Evolutionary conservation across 2,329 filamentous ascomycete species (phyloP).

Genomic region (Nemania sp.): DNA sequence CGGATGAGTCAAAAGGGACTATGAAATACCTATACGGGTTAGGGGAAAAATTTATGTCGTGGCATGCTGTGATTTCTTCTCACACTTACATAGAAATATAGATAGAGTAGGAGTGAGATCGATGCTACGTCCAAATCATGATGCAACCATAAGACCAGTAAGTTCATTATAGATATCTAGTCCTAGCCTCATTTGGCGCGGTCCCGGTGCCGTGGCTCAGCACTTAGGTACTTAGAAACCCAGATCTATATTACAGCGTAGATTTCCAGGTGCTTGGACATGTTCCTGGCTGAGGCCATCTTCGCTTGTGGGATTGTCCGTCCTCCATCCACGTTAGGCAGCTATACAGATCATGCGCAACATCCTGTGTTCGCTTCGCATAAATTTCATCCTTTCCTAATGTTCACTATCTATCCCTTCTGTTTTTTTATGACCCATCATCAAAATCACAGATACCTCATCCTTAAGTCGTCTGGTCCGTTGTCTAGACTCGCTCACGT

Average conservation of each 20-base stretch:
- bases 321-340: background rate
- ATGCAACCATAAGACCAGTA: background rate
- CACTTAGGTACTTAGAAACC: background rate
- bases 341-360: background rate
- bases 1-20: background rate
- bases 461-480: too few relatives aligned
- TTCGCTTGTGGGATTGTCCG: background rate
- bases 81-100: too few relatives aligned
- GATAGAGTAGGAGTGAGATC: background rate
- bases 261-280: background rate
- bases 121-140: background rate
- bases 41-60: background rate
- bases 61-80: background rate
- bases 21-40: background rate
- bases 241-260: background rate
- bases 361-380: background rate
- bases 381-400: too few relatives aligned
- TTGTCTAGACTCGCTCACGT: too few relatives aligned
- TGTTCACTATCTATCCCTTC: background rate
- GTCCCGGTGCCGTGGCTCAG: too few relatives aligned
- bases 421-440: background rate
- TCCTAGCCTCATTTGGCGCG: too few relatives aligned
- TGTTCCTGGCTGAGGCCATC: background rate
- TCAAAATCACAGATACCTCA: background rate
- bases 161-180: too few relatives aligned